These are phyloP conservation scores for Cladosporium colombiae DNA, from an alignment of 2,329 filamentous ascomycete species.

Conservation along the genomic window DNA sequence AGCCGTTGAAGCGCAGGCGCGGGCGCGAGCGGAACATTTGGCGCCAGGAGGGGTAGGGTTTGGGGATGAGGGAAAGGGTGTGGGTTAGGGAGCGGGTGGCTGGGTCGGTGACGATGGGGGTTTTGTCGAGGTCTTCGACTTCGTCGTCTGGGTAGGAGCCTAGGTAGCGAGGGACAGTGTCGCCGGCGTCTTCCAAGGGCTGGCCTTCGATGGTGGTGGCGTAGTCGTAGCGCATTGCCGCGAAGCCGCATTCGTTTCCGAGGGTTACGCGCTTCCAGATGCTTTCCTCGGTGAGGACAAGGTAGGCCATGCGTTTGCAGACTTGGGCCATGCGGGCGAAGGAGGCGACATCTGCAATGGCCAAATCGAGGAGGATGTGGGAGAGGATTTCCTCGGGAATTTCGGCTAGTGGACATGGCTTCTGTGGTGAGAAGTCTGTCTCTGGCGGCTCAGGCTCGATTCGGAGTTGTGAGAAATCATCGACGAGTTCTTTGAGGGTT, in stretches of 20 bases:
- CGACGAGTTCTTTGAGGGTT: slow-evolving; percentile 66
- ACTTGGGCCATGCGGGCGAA: slow-evolving; percentile 76
- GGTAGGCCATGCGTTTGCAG: slow-evolving; percentile 83
- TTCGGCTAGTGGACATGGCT: slow-evolving; percentile 74
- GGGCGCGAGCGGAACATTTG: slow-evolving; percentile 79
- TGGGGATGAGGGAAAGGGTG: slow-evolving; percentile 33
- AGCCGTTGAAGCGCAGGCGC: slow-evolving; percentile 88
- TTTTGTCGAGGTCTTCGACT: slow-evolving; percentile 13
- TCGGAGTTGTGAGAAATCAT: slow-evolving; percentile 68
- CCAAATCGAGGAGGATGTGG: slow-evolving; percentile 74
- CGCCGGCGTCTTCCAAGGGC: slow-evolving; percentile 34
- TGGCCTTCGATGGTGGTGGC: slow-evolving; percentile 60
- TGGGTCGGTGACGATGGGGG: slow-evolving; percentile 3
- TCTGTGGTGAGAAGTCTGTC: slow-evolving; percentile 70
- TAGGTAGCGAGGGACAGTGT: slow-evolving; percentile 30
- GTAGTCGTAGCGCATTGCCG: slow-evolving; percentile 80
- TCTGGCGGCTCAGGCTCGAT: slow-evolving; percentile 69
- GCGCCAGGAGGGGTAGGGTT: slow-evolving; percentile 42
- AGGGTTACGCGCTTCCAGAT: slow-evolving; percentile 81
- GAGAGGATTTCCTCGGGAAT: slow-evolving; percentile 83
- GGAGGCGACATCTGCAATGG: slow-evolving; percentile 71
- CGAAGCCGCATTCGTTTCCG: slow-evolving; percentile 73
- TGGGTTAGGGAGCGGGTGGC: slow-evolving; percentile 27
- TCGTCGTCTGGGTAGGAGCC: slow-evolving; percentile 25
- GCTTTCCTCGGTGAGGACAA: slow-evolving; percentile 78